phyloP scores from a whole-genome alignment of 768 basidiomycete genomes.

The Psilocybe subaeruginosa region DNA sequence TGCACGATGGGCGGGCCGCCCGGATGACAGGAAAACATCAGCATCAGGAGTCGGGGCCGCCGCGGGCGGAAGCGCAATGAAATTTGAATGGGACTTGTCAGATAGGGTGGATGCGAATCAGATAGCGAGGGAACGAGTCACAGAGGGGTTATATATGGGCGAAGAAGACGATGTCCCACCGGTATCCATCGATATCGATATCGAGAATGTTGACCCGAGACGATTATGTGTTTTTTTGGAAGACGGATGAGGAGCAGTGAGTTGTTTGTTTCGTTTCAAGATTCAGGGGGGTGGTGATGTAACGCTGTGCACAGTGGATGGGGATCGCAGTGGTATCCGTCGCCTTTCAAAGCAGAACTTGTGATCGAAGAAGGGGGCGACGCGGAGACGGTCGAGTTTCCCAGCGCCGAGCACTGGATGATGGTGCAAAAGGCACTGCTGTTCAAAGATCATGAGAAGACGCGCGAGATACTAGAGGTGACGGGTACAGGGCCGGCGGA shows the following conservation, averaged over 20 bases:
- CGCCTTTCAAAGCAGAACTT: constrained; percentile 45
- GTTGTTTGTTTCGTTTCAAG: constrained; percentile 17
- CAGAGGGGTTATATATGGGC: no score
- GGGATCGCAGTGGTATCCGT: constrained; percentile 53
- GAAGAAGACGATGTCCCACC: no score
- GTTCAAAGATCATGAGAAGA: constrained; percentile 48
- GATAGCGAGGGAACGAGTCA: not conserved
- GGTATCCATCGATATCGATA: not conserved
- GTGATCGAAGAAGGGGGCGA: constrained; percentile 30
- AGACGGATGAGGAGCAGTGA: constrained; percentile 42
- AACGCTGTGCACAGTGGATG: constrained; percentile 36
- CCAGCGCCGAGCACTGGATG: constrained; percentile 68
- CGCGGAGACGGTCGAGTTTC: constrained; percentile 38
- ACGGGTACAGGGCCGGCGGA: constrained; percentile 31
- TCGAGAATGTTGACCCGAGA: constrained; percentile 25
- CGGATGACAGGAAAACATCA: no score
- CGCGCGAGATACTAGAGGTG: constrained; percentile 43
- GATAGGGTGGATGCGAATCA: constrained; percentile 11
- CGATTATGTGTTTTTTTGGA: constrained; percentile 51
- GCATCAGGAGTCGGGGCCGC: no score
- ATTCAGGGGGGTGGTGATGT: not conserved
- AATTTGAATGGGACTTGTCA: no score
- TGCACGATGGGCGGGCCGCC: no score
- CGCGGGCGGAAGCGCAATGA: no score
- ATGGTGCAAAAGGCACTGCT: constrained; percentile 66